Percentiles rank a stretch among this genome's conserved stretches.
phyloP scores from a whole-genome alignment of 169 alveolate species.

The Plasmodium gaboni region DNA sequence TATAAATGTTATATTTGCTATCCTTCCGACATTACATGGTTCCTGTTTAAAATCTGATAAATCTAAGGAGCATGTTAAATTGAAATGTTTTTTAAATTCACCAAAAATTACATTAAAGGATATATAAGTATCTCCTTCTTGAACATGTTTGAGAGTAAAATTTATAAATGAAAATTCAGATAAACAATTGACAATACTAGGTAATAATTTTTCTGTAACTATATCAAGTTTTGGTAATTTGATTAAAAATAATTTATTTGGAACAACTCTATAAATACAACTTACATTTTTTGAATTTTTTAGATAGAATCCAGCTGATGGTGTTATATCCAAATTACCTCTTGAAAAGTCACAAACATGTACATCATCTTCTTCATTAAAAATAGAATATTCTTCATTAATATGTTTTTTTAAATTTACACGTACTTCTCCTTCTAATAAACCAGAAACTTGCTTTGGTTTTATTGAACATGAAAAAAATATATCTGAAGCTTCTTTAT shows the following conservation, averaged over 20 bases:
- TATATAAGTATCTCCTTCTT: conserved; percentile 39
- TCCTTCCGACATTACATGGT: conserved; percentile 53
- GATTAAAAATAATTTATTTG: conserved; percentile 45
- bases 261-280: conserved; percentile 40
- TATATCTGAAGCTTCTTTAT: conserved; percentile 59
- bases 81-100: conserved; percentile 25
- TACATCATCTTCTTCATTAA: background rate
- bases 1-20: conserved; percentile 33
- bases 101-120: conserved; percentile 35
- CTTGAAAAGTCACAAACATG: conserved; percentile 55
- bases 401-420: conserved; percentile 50
- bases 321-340: conserved; percentile 45
- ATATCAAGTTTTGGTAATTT: conserved; percentile 56
- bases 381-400: conserved; percentile 35
- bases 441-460: conserved; percentile 43
- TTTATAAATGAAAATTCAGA: conserved; percentile 44
- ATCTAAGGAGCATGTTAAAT: conserved; percentile 33
- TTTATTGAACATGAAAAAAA: conserved; percentile 40
- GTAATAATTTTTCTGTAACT: conserved; percentile 32
- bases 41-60: conserved; percentile 30
- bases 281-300: conserved; percentile 50
- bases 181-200: conserved; percentile 57
- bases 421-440: conserved; percentile 67
- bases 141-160: conserved; percentile 37
- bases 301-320: conserved; percentile 45